A percentile compares a stretch with the other conserved stretches of the same genome.
phyloP scores from a whole-genome alignment of 2,329 filamentous ascomycete species.

The Ceratocystis diversiconidia region DNA sequence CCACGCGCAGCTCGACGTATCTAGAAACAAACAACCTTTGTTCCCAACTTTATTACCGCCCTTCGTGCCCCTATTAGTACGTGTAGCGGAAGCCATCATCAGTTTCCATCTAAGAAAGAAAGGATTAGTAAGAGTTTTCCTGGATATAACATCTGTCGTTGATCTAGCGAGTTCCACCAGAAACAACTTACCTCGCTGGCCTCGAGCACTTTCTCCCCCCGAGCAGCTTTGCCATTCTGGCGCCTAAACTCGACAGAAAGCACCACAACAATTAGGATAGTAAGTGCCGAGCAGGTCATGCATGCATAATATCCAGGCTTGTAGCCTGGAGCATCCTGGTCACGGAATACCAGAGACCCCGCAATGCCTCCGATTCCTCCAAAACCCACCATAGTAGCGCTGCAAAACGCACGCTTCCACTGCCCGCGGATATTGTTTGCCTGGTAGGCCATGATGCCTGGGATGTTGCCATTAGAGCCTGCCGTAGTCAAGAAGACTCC shows the following conservation, averaged over 20 bases:
- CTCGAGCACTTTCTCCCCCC: conserved; percentile 39
- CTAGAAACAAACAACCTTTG: neutral
- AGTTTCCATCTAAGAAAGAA: conserved; percentile 18
- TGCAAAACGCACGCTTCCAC: conserved; percentile 74
- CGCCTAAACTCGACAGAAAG: conserved; percentile 30
- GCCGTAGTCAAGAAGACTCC: conserved; percentile 65
- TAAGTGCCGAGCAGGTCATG: conserved; percentile 36
- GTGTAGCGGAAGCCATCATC: conserved; percentile 17
- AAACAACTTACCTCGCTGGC: conserved; percentile 28
- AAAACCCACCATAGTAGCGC: conserved; percentile 59
- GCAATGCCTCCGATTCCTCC: conserved; percentile 69
- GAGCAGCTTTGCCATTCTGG: conserved; percentile 37
- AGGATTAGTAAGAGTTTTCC: neutral
- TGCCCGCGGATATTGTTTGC: conserved; percentile 80
- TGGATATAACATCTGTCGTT: neutral
- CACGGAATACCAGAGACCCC: conserved; percentile 57
- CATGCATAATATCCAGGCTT: conserved; percentile 41
- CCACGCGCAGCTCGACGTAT: neutral
- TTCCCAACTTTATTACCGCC: neutral
- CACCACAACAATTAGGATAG: conserved; percentile 31
- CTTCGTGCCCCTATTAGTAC: neutral
- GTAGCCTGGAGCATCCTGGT: conserved; percentile 40
- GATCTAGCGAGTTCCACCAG: neutral
- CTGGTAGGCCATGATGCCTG: conserved; percentile 62
- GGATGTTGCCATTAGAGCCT: conserved; percentile 65